Evolutionary conservation across 768 basidiomycete genomes (phyloP).

Genomic region (Russula brevipes): DNA sequence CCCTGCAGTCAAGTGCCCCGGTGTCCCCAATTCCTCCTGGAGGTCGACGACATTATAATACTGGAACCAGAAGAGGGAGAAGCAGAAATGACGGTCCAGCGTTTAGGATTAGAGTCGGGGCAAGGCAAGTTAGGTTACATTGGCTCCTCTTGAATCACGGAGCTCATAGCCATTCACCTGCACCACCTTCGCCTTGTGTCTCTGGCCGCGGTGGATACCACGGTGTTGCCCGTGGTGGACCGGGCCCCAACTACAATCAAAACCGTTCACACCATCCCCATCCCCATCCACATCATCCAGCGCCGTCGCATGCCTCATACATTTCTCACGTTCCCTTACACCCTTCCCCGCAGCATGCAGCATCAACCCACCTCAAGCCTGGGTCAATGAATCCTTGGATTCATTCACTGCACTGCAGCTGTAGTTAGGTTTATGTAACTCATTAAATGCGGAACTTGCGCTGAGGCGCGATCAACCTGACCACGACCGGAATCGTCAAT

Average conservation of each 20-base stretch:
- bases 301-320: constrained; percentile 37
- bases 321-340: constrained; percentile 30
- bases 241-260: constrained; percentile 38
- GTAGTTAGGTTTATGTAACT: not conserved
- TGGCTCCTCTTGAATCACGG: too few relatives aligned
- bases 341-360: constrained; percentile 42
- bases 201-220: constrained; percentile 35
- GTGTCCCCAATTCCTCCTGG: constrained; percentile 27
- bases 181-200: constrained; percentile 36
- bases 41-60: too few relatives aligned
- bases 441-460: constrained; percentile 38
- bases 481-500: constrained; percentile 44
- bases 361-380: constrained; percentile 76
- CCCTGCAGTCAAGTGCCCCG: constrained; percentile 24
- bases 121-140: too few relatives aligned
- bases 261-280: constrained; percentile 34
- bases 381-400: constrained; percentile 91
- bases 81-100: too few relatives aligned
- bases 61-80: too few relatives aligned
- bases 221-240: constrained; percentile 30
- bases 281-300: constrained; percentile 36
- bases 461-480: constrained; percentile 73
- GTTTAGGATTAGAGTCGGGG: too few relatives aligned
- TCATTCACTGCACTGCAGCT: not conserved
- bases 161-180: constrained; percentile 33